Percentiles rank a stretch among this genome's conserved stretches.
Evolutionary conservation across 2,329 filamentous ascomycete genomes (phyloP).

Genomic region (Coniochaeta sp.): DNA sequence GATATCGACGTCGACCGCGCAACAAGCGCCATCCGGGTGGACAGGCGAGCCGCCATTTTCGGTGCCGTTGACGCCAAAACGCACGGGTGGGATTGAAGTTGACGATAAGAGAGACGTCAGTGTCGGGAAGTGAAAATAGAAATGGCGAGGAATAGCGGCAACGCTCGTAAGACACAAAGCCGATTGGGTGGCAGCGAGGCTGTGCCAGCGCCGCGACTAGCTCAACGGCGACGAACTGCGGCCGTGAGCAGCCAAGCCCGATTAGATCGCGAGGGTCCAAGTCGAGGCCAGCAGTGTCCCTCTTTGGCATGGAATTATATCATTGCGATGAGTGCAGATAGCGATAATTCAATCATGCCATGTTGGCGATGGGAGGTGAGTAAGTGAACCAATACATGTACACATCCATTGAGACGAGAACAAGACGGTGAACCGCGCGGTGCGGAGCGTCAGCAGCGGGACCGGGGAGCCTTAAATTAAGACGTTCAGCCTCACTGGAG

Average conservation of each 20-base stretch:
- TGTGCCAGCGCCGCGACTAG: neutral
- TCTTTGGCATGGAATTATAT: neutral
- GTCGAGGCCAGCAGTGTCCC: neutral
- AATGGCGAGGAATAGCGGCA: neutral
- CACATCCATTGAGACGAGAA: neutral
- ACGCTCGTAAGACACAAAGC: neutral
- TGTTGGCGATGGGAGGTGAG: neutral
- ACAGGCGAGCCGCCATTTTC: constrained; percentile 7
- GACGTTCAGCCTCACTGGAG: neutral
- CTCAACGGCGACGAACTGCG: neutral
- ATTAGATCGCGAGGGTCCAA: neutral
- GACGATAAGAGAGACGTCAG: neutral
- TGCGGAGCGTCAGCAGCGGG: neutral
- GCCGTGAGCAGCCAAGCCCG: neutral
- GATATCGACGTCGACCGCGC: constrained; percentile 17
- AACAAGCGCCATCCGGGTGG: constrained; percentile 17
- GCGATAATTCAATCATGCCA: neutral
- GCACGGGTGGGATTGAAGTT: neutral
- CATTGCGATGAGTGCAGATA: neutral
- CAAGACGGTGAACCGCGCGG: neutral
- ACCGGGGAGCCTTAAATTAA: neutral
- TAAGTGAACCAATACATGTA: neutral
- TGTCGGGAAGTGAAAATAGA: neutral
- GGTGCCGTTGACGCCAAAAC: neutral
- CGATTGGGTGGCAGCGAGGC: neutral